Conservation (phyloP, 2,329 filamentous ascomycete species). For the Claviceps digitariae region DNA sequence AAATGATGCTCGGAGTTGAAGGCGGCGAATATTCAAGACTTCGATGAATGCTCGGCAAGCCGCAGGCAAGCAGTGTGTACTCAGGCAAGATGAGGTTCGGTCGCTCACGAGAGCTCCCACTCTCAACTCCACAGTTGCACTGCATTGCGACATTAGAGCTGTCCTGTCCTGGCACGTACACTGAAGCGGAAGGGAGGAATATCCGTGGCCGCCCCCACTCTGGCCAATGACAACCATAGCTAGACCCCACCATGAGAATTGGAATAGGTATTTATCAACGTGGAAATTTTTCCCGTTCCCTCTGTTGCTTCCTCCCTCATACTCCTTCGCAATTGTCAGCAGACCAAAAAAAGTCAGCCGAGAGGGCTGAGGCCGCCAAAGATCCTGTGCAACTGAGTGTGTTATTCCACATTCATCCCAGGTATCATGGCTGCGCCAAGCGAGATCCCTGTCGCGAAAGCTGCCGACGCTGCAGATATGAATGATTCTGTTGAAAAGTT, state of each 20-base stretch:
- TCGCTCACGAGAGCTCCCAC: neutral
- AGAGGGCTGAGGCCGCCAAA: neutral
- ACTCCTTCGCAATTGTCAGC: neutral
- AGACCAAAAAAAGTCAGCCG: slow-evolving; percentile 1
- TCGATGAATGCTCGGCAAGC: neutral
- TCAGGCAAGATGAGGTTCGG: neutral
- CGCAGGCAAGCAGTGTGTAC: neutral
- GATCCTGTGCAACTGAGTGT: neutral
- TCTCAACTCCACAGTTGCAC: neutral
- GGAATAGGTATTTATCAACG: slow-evolving; percentile 1
- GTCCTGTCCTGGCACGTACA: neutral
- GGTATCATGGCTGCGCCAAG: slow-evolving; percentile 8
- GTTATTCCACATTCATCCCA: neutral
- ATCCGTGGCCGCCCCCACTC: slow-evolving; percentile 1
- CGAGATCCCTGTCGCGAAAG: slow-evolving; percentile 7
- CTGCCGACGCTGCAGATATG: slow-evolving; percentile 9
- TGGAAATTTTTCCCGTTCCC: neutral
- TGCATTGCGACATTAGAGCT: neutral
- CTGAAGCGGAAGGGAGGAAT: slow-evolving; percentile 2
- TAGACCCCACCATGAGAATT: neutral
- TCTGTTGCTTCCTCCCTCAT: neutral
- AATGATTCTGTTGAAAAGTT: slow-evolving; percentile 12
- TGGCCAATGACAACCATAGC: neutral
- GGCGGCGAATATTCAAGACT: neutral
- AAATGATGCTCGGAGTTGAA: neutral